Base-by-base conservation (phyloP, 2,329 filamentous ascomycete genomes). In the Monilinia polystroma region DNA sequence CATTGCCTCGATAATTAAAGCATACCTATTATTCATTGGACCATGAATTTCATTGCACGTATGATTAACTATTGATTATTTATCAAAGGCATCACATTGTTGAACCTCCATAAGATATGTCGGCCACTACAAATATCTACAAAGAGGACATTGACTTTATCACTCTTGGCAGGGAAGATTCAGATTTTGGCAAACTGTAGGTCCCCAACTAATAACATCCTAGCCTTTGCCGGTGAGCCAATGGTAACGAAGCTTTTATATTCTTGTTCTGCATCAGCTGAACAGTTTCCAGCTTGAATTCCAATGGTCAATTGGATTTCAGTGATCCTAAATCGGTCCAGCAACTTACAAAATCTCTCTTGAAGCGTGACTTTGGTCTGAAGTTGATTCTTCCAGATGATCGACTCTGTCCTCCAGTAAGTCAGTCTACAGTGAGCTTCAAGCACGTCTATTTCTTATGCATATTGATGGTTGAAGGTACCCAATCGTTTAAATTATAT, bases 401-500 rank as follows among this genome's bases (percentile, higher is more conserved):
- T 76, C 84, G 94, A 29, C 82, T 99, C 0, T 98, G 94, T 75
- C 95, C 94, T 16, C 92, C 93, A 1, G 90, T 96, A 76, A 67
- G 69, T 62, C 35, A 67, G 69, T 59, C 35, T 41, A 51, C 7
- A 23, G 6, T 49, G n/a, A 23, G 8, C 45, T 51, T n/a, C 8
- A 51, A 51, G 23, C n/a, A 18, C 14, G n/a, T 51, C 20, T 4
- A 26, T 10, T 16, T 23, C 20, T 54, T 32, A 20, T 16, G 5
- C 2, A 35, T n/a, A 16, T 6, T 29, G 32, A 38, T 38, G 45
- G 14, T 20, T 12, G 1, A 51, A 85, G 84, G 81, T 86, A 1
- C 83, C 84, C 0, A 86, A 85, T 68, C 87, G 93, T 60, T 89
- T 96, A 77, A 95, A 94, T 75, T 99, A 99, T 76, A 86, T 98